Conservation (phyloP, 805 yeast genomes). For the Aciculoconidium aculeatum region DNA sequence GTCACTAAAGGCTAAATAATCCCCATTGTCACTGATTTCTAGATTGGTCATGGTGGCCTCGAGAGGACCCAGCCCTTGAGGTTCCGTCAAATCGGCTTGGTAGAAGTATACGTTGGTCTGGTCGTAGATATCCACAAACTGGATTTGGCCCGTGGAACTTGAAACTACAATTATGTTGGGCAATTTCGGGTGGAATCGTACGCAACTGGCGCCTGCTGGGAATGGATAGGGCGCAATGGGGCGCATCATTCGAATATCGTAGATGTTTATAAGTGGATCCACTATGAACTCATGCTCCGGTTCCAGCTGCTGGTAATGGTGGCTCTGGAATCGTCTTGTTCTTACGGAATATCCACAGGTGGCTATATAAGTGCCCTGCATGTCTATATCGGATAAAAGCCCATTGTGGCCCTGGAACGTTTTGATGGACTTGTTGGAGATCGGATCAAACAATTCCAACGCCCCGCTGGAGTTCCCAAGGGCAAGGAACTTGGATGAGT, state of each 20-base stretch:
- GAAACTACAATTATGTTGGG: constrained; percentile 73
- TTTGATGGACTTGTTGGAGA: constrained; percentile 40
- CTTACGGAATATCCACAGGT: constrained; percentile 79
- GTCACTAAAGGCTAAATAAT: constrained; percentile 66
- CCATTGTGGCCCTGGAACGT: constrained; percentile 57
- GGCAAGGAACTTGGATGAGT: constrained; percentile 44
- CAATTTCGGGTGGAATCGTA: constrained; percentile 78
- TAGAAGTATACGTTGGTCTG: constrained; percentile 62
- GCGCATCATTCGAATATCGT: constrained; percentile 68
- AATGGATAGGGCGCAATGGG: constrained; percentile 78
- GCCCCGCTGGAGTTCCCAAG: constrained; percentile 57
- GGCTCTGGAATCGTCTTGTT: constrained; percentile 38
- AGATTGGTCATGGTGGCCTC: constrained; percentile 35
- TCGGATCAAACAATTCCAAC: constrained; percentile 60
- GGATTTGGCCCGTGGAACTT: constrained; percentile 75
- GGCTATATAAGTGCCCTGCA: constrained; percentile 59
- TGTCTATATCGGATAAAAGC: constrained; percentile 56
- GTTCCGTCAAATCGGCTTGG: constrained; percentile 50
- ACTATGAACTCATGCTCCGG: constrained; percentile 26
- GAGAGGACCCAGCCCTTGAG: constrained; percentile 5
- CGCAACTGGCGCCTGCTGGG: constrained; percentile 84
- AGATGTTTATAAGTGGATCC: constrained; percentile 81
- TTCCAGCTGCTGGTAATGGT: constrained; percentile 20
- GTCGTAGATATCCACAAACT: constrained; percentile 76
- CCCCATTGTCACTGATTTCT: constrained; percentile 67